Base-by-base conservation (phyloP, 164 flowering plant genomes). In the Aristolochia fimbriata region DNA sequence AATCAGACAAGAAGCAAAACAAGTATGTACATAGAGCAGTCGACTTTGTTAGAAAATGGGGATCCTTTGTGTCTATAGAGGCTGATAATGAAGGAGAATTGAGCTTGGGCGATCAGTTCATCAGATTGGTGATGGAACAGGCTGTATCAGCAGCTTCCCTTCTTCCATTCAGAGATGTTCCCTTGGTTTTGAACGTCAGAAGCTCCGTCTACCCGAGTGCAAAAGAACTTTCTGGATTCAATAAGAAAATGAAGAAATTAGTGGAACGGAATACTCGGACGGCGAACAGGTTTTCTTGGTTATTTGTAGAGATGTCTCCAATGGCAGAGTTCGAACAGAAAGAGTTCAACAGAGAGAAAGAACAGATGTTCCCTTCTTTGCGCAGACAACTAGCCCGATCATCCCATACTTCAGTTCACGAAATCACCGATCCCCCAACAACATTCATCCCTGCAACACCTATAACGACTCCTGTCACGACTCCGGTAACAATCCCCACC, bases 311-410 rank as follows among this genome's bases (percentile, higher is more conserved):
- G 54, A 61, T 74, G 6, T 27, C 68, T 45, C 57, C 62, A 9
- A 46, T 65, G 68, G 70, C 65, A 50, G 75, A 65, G 54, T 60
- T 45, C 31, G 62, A 57, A 10, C 57, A 58, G 52, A 65, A 65
- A 52, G 74, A 70, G 55, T 58, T 73, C 21, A 47, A 61, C 21
- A 64, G 76, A 47, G 71, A 68, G 61, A 65, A 58, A 47, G 70
- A 74, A 65, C 58, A 68, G 52, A 66, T 69, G 6, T 67, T 75
- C 24, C 68, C 47, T 59, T 61, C 75, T 52, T 65, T 68, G 21
- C 77, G 45, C 31, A 73, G 82, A 66, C 77, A 73, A 63, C 84
- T 81, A 45, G 62, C 62, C 12, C 62, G 43, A 30, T 9, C 47
- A 23, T 52, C 50, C 45, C 58, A 62, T 61, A 46, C 45, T 19